Conservation (phyloP, 768 basidiomycete genomes). For the Hericium erinaceus region DNA sequence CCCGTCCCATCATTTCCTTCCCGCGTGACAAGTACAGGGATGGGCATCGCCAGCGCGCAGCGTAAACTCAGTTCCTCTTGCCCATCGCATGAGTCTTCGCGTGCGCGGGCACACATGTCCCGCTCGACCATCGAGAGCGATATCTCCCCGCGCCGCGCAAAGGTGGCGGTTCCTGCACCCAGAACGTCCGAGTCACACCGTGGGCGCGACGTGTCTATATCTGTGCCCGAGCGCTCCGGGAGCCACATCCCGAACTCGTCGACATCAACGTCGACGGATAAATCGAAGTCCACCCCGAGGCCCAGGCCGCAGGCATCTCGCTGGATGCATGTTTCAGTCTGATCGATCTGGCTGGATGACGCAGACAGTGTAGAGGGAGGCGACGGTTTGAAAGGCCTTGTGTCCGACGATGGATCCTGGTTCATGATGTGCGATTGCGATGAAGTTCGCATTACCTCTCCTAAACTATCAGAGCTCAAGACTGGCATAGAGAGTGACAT, state of each 20-base stretch:
- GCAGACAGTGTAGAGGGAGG: constrained; percentile 3
- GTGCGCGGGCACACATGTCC: background rate
- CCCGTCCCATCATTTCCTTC: background rate
- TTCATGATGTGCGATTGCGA: too few species aligned
- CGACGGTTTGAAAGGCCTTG: constrained; percentile 8
- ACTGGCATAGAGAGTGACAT: background rate
- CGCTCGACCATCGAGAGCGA: background rate
- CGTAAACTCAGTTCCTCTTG: constrained; percentile 6
- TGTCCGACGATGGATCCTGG: too few species aligned
- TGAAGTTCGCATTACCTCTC: too few species aligned
- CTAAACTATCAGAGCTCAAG: background rate
- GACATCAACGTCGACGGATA: background rate
- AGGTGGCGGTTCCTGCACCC: background rate
- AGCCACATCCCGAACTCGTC: constrained; percentile 13
- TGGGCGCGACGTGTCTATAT: background rate
- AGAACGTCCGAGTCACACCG: background rate
- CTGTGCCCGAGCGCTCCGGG: background rate
- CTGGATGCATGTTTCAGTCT: constrained; percentile 1
- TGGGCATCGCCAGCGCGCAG: constrained; percentile 12
- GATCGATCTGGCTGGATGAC: background rate
- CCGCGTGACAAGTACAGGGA: constrained; percentile 10
- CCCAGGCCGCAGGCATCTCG: background rate
- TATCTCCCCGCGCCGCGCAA: background rate
- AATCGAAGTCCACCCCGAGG: background rate
- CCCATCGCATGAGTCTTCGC: background rate